Evolutionary conservation across 495 filamentous ascomycete species (phyloP).

Genomic region (Lentithecium fluviatile): DNA sequence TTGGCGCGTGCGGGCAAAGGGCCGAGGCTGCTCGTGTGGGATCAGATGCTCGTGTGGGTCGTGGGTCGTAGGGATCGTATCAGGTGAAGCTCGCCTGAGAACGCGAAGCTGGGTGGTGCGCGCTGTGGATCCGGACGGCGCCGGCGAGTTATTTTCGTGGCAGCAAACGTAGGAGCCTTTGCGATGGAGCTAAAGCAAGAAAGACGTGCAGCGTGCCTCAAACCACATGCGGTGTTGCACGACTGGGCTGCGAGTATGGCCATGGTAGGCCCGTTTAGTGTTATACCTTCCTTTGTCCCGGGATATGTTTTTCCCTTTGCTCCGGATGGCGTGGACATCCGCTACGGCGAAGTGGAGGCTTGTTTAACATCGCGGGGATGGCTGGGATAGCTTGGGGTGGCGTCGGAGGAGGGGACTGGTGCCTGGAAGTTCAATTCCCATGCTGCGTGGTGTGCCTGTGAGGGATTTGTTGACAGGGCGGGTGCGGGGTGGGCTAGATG

Average conservation of each 20-base stretch:
- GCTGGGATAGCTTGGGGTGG: not conserved
- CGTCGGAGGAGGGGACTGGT: not conserved
- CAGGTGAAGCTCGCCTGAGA: slow-evolving; percentile 9
- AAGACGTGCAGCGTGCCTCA: not conserved
- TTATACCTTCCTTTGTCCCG: slow-evolving; percentile 23
- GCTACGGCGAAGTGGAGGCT: not conserved
- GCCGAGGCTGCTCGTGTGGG: not conserved
- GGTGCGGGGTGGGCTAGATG: not conserved
- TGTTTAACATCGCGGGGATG: not conserved
- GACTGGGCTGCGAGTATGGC: not conserved
- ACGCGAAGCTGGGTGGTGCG: not conserved
- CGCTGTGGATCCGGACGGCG: not conserved
- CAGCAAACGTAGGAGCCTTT: not conserved
- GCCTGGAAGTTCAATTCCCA: not conserved
- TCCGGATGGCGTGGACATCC: not conserved
- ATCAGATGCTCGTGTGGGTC: not conserved
- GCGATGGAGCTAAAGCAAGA: not conserved
- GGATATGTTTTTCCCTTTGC: slow-evolving; percentile 18
- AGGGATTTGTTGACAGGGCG: not conserved
- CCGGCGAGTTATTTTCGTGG: slow-evolving; percentile 8
- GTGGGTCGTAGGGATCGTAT: not conserved
- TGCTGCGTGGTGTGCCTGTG: not conserved
- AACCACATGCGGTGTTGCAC: not conserved
- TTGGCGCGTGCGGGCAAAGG: too few species aligned
- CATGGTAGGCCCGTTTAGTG: not conserved